These are phyloP conservation scores for Lecanicillium sp. DNA, from an alignment of 2,329 filamentous ascomycete species.

Conservation along the genomic window DNA sequence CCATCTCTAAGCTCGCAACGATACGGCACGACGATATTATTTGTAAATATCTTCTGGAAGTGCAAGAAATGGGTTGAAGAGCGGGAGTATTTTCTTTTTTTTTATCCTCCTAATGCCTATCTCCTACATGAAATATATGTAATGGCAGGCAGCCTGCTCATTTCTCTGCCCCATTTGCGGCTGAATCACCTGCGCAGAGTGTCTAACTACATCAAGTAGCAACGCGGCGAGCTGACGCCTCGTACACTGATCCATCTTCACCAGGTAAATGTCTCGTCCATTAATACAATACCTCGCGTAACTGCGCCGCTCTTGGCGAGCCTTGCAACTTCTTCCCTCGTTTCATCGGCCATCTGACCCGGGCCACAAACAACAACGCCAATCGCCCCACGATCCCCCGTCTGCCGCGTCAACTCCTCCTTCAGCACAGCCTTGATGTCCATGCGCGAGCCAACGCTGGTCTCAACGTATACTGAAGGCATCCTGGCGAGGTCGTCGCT, in stretches of 20 bases:
- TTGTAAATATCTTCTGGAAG: too few species aligned
- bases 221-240: background rate
- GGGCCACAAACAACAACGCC: slow-evolving; percentile 22
- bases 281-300: slow-evolving; percentile 15
- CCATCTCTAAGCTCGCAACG: too few species aligned
- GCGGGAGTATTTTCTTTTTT: too few species aligned
- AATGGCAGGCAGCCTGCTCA: too few species aligned
- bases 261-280: slow-evolving; percentile 20
- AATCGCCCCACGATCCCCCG: slow-evolving; percentile 12
- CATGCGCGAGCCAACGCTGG: slow-evolving; percentile 15
- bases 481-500: slow-evolving; percentile 10
- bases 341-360: slow-evolving; percentile 20
- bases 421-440: slow-evolving; percentile 15
- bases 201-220: too few species aligned
- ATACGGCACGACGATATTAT: too few species aligned
- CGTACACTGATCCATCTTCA: slow-evolving; percentile 7
- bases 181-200: too few species aligned
- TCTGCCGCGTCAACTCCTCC: slow-evolving; percentile 11
- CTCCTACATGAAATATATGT: too few species aligned
- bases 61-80: too few species aligned
- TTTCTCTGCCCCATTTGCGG: too few species aligned
- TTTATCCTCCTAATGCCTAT: too few species aligned
- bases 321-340: slow-evolving; percentile 15
- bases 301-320: slow-evolving; percentile 12
- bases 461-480: slow-evolving; percentile 14